phyloP scores from a whole-genome alignment of 169 alveolate genomes.

The Plasmodium fragile region DNA sequence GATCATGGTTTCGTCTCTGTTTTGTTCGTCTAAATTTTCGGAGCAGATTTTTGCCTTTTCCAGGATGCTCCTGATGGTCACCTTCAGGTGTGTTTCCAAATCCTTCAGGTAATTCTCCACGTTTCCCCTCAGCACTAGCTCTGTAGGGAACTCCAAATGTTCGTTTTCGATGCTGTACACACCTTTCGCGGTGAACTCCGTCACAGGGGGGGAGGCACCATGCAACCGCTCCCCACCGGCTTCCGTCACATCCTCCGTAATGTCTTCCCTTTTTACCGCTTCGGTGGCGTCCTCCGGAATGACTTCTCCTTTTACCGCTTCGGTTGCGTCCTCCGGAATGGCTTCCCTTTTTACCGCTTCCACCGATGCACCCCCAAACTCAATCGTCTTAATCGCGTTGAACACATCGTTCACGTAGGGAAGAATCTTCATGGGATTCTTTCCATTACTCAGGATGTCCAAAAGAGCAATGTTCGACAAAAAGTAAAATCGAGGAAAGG shows the following conservation, averaged over 20 bases:
- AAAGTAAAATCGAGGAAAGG: slow-evolving; percentile 97
- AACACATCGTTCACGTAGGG: slow-evolving; percentile 55
- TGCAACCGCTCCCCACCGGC: background rate
- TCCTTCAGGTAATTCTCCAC: slow-evolving; percentile 68
- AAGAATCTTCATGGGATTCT: slow-evolving; percentile 90
- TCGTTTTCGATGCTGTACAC: slow-evolving; percentile 73
- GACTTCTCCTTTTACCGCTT: background rate
- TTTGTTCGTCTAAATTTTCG: slow-evolving; percentile 64
- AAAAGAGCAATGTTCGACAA: slow-evolving; percentile 96
- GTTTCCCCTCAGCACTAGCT: slow-evolving; percentile 43
- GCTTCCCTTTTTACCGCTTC: background rate
- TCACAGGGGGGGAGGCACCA: background rate
- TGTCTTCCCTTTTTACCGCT: background rate
- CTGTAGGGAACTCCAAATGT: slow-evolving; percentile 29
- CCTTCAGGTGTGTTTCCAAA: slow-evolving; percentile 63
- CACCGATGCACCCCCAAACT: background rate
- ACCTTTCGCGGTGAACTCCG: slow-evolving; percentile 62
- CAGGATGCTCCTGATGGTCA: slow-evolving; percentile 88
- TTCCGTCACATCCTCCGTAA: background rate
- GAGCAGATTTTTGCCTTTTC: slow-evolving; percentile 55
- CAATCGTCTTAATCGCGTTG: slow-evolving; percentile 47
- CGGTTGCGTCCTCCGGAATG: background rate
- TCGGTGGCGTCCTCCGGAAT: background rate
- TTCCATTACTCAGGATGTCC: slow-evolving; percentile 95
- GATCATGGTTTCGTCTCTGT: slow-evolving; percentile 92